Percentiles rank a stretch among this genome's conserved stretches.
Evolutionary conservation across 2,329 filamentous ascomycete species (phyloP).

Genomic region (Zymoseptoria tritici): DNA sequence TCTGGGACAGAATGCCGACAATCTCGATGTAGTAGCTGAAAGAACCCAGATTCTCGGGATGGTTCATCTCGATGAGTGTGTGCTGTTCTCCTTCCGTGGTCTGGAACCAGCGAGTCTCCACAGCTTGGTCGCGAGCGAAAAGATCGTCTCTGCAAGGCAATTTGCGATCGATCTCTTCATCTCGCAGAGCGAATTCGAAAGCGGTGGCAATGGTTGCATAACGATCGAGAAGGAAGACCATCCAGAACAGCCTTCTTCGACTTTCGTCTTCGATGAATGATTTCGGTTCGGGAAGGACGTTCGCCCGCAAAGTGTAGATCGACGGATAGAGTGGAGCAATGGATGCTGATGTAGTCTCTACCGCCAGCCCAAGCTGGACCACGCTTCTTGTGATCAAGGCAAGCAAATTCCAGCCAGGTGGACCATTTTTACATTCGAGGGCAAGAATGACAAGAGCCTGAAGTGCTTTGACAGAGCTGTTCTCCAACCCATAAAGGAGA

Average conservation of each 20-base stretch:
- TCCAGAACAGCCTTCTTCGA: slow-evolving; percentile 80
- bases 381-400: slow-evolving; percentile 82
- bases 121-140: slow-evolving; percentile 73
- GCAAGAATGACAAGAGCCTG: slow-evolving; percentile 84
- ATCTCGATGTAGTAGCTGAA: slow-evolving; percentile 91
- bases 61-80: slow-evolving; percentile 45
- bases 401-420: slow-evolving; percentile 85
- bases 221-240: slow-evolving; percentile 82
- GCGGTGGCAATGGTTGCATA: slow-evolving; percentile 87
- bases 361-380: slow-evolving; percentile 77
- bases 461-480: slow-evolving; percentile 79
- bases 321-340: slow-evolving; percentile 73
- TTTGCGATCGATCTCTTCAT: slow-evolving; percentile 81
- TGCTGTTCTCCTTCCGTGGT: slow-evolving; percentile 47
- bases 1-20: slow-evolving; percentile 74
- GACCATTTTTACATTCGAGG: slow-evolving; percentile 79
- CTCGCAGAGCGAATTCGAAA: slow-evolving; percentile 83
- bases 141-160: slow-evolving; percentile 82
- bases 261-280: slow-evolving; percentile 89
- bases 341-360: slow-evolving; percentile 72
- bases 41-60: slow-evolving; percentile 73
- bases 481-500: slow-evolving; percentile 77
- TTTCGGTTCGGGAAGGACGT: slow-evolving; percentile 72
- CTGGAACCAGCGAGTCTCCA: slow-evolving; percentile 77
- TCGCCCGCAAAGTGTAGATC: slow-evolving; percentile 81